phyloP scores from a whole-genome alignment of 495 filamentous ascomycete genomes.

The Halenospora varia region DNA sequence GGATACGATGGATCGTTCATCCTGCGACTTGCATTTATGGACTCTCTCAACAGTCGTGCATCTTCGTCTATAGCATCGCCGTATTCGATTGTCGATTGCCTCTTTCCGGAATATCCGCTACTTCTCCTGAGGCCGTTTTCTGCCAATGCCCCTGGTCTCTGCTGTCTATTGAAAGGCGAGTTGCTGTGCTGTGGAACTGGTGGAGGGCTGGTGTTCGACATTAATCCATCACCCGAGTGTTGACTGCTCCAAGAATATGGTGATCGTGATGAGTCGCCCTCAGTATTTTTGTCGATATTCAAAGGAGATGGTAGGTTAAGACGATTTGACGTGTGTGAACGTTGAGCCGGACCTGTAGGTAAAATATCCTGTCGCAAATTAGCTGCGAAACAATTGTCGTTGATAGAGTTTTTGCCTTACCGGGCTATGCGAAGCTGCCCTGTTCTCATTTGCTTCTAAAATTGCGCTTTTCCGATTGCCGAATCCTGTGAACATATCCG shows the following conservation, averaged over 20 bases:
- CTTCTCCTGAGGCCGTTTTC: constrained; percentile 45
- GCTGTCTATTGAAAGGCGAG: constrained; percentile 1
- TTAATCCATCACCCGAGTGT: constrained; percentile 58
- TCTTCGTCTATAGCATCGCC: constrained; percentile 62
- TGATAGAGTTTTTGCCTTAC: constrained; percentile 13
- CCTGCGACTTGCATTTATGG: constrained; percentile 45
- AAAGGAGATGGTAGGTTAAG: constrained; percentile 50
- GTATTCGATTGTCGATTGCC: constrained; percentile 36
- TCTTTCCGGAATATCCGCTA: constrained; percentile 39
- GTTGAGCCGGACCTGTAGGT: constrained; percentile 26
- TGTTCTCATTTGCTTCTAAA: constrained; percentile 28
- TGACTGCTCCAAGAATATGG: constrained; percentile 68
- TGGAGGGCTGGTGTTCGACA: constrained; percentile 38
- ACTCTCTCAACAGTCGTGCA: constrained; percentile 60
- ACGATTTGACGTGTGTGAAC: constrained; percentile 34
- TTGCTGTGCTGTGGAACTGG: constrained; percentile 31
- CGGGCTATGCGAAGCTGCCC: constrained; percentile 25
- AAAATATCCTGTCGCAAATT: constrained; percentile 18
- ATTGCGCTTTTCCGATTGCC: constrained; percentile 51
- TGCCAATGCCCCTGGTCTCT: constrained; percentile 16
- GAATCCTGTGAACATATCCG: constrained; percentile 61
- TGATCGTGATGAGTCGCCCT: constrained; percentile 50
- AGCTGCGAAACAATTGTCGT: constrained; percentile 29
- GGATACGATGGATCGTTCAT: constrained; percentile 34
- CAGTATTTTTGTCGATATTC: constrained; percentile 46